Conservation (phyloP, 176 grass and related monocot genomes). For the Phyllostachys edulis region DNA sequence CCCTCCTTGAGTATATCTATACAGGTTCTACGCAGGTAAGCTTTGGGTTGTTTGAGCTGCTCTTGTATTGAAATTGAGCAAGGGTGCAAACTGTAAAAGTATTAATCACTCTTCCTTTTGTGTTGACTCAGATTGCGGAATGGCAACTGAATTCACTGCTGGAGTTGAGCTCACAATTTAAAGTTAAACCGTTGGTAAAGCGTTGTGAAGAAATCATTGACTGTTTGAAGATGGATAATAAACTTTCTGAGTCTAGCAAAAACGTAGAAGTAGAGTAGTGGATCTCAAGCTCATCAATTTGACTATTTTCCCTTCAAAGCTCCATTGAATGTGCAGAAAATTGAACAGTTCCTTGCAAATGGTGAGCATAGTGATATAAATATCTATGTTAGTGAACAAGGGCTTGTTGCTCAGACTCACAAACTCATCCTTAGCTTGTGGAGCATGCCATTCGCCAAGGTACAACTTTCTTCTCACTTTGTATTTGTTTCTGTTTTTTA, state of each 20-base stretch:
- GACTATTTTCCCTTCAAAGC: conserved; percentile 65
- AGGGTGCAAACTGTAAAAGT: background rate
- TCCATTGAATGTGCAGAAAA: conserved; percentile 53
- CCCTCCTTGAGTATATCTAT: conserved; percentile 86
- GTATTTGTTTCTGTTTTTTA: background rate
- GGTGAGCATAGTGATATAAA: conserved; percentile 88
- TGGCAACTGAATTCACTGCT: conserved; percentile 47
- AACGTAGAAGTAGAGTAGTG: conserved; percentile 42
- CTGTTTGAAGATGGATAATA: conserved; percentile 41
- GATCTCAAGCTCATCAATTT: conserved; percentile 50
- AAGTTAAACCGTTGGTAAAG: conserved; percentile 61
- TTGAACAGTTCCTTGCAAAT: conserved; percentile 69
- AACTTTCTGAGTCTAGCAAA: conserved; percentile 31
- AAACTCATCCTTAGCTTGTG: conserved; percentile 87
- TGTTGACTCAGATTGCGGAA: conserved; percentile 56
- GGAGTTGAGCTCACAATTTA: conserved; percentile 68
- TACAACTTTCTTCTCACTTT: conserved; percentile 26
- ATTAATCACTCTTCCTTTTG: conserved; percentile 20
- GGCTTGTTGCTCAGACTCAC: conserved; percentile 61
- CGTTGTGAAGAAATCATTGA: conserved; percentile 61
- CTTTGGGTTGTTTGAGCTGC: conserved; percentile 23
- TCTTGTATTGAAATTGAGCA: conserved; percentile 15
- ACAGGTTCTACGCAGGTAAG: conserved; percentile 74
- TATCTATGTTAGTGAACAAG: conserved; percentile 65
- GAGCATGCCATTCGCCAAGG: conserved; percentile 79